Conservation (phyloP, 345 rosid species). For the Linum lewisii region DNA sequence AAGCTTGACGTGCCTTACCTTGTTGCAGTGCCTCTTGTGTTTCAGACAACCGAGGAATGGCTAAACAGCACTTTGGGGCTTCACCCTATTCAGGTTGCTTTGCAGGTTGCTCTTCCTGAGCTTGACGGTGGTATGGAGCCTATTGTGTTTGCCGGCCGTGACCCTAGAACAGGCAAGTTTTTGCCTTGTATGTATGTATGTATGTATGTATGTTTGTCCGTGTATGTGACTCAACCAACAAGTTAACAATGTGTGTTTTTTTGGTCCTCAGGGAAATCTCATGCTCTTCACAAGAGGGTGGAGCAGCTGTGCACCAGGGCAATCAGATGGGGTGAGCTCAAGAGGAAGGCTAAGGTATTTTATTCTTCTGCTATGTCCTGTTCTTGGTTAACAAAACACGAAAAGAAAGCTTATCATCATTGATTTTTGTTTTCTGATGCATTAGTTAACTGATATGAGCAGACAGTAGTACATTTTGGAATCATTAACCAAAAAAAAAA, state of each 20-base stretch:
- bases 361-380: constrained; percentile 1
- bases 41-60: constrained; percentile 99
- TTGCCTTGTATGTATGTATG: background rate
- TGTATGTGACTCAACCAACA: background rate
- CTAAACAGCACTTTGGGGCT: constrained; percentile 84
- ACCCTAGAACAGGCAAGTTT: constrained; percentile 80
- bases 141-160: constrained; percentile 94
- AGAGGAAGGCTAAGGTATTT: constrained; percentile 76
- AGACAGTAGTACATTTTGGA: too few relatives aligned
- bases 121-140: constrained; percentile 99
- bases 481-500: too few relatives aligned
- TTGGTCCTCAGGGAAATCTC: constrained; percentile 90
- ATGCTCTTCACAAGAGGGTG: constrained; percentile 98
- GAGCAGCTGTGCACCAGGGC: constrained; percentile 98
- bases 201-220: background rate
- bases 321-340: constrained; percentile 87
- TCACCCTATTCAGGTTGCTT: constrained; percentile 97
- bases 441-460: too few relatives aligned
- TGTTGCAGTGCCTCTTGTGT: constrained; percentile 90
- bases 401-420: too few relatives aligned
- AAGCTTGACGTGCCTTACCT: constrained; percentile 94
- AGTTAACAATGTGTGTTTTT: constrained; percentile 8
- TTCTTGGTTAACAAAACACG: too few relatives aligned
- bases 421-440: background rate
- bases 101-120: constrained; percentile 97